phyloP scores from a whole-genome alignment of 2,329 filamentous ascomycete species.

The Ceratocystis lukuohia region DNA sequence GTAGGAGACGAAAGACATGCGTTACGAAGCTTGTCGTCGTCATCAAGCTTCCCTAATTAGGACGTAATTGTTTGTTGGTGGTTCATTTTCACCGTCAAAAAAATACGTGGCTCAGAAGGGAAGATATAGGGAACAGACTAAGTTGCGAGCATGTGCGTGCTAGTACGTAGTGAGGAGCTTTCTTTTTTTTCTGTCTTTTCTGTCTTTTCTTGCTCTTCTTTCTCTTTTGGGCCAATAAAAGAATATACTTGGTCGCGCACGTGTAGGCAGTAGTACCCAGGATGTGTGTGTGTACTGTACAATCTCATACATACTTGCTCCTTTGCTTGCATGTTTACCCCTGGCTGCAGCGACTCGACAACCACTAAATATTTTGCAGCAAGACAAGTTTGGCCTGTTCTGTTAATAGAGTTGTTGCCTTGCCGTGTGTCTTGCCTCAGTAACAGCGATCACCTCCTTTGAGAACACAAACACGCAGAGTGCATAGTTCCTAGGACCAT shows the following conservation, averaged over 20 bases:
- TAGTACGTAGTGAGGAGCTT: neutral
- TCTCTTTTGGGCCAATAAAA: neutral
- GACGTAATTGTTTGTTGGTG: neutral
- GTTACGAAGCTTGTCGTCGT: neutral
- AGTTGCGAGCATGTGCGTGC: no score
- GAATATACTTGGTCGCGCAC: neutral
- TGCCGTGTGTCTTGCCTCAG: neutral
- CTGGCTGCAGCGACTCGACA: no score
- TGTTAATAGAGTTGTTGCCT: neutral
- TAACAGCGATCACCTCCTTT: no score
- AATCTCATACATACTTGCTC: no score
- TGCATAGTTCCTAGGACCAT: no score
- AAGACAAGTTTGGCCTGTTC: no score
- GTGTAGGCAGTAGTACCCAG: no score
- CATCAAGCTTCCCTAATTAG: neutral
- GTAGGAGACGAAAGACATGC: neutral
- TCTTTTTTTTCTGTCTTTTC: neutral
- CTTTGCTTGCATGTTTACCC: no score
- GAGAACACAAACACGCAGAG: no score
- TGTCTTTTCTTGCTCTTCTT: neutral
- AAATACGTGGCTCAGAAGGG: neutral
- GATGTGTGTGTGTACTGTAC: no score
- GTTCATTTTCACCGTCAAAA: neutral
- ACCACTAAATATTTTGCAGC: no score
- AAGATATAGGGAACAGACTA: no score